phyloP scores from a whole-genome alignment of 2,329 filamentous ascomycete genomes.

The Polychaeton citri region DNA sequence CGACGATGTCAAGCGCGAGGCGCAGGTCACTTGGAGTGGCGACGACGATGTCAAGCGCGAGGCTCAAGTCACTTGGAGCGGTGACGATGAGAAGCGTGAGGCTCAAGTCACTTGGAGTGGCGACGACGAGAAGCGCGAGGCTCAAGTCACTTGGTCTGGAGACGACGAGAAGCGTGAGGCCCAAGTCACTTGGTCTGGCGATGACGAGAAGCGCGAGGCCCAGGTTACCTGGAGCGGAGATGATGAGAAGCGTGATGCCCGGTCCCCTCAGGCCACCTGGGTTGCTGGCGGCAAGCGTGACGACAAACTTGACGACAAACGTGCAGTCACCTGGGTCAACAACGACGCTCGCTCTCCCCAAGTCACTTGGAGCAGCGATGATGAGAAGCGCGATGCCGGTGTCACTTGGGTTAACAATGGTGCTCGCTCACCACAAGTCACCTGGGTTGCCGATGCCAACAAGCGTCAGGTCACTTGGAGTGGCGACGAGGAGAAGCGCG shows the following conservation, averaged over 20 bases:
- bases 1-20: not conserved
- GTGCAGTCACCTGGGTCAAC: too few relatives aligned
- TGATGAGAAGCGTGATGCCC: not conserved
- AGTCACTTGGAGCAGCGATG: not conserved
- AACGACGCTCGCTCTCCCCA: not conserved
- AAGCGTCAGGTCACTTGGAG: not conserved
- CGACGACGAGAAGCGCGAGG: not conserved
- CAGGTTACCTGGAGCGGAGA: not conserved
- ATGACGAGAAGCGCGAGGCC: not conserved
- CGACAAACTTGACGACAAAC: too few relatives aligned
- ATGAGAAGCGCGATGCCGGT: not conserved
- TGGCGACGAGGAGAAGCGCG: not conserved
- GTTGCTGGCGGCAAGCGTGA: not conserved
- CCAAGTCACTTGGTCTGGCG: not conserved
- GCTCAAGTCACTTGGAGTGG: not conserved
- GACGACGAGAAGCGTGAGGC: not conserved
- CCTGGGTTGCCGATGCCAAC: not conserved
- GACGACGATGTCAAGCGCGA: not conserved
- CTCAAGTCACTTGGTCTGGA: not conserved
- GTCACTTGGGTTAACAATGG: not conserved
- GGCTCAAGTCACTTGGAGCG: not conserved
- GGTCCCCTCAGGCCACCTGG: not conserved
- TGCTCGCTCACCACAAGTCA: not conserved
- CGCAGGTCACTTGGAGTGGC: not conserved
- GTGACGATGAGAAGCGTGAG: not conserved